A percentile compares a stretch with the other conserved stretches of the same genome.
Conservation (phyloP, 331 rosid genomes). For the Quercus lobata region DNA sequence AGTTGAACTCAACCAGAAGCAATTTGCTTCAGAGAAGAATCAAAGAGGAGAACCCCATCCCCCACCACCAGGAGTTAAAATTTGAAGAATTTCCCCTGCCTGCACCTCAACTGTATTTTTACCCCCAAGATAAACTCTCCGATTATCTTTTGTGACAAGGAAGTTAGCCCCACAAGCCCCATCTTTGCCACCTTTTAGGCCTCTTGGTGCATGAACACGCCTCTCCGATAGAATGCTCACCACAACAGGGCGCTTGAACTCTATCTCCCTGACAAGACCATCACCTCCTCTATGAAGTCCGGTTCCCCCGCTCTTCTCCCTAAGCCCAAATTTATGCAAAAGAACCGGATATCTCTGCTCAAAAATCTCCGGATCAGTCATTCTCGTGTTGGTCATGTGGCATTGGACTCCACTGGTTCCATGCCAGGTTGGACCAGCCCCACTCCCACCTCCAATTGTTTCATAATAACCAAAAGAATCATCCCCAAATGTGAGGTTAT, state of each 20-base stretch:
- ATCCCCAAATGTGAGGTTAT: slow-evolving; percentile 90
- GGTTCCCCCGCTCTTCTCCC: slow-evolving; percentile 73
- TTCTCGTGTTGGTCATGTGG: slow-evolving; percentile 95
- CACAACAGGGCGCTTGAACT: slow-evolving; percentile 56
- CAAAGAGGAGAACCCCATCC: slow-evolving; percentile 70
- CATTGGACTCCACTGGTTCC: slow-evolving; percentile 90
- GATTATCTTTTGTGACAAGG: slow-evolving; percentile 58
- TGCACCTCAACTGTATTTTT: slow-evolving; percentile 61
- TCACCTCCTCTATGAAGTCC: slow-evolving; percentile 79
- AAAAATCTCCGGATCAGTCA: slow-evolving; percentile 89
- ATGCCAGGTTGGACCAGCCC: slow-evolving; percentile 92
- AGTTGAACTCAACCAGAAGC: not conserved
- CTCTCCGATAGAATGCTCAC: slow-evolving; percentile 91
- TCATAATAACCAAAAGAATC: slow-evolving; percentile 88
- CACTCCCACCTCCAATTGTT: slow-evolving; percentile 95
- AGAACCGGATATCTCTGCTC: slow-evolving; percentile 90
- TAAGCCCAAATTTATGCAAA: slow-evolving; percentile 62
- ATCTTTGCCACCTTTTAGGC: slow-evolving; percentile 63
- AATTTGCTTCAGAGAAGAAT: not conserved
- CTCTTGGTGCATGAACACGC: slow-evolving; percentile 84
- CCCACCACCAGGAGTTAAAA: slow-evolving; percentile 91
- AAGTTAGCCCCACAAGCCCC: slow-evolving; percentile 82
- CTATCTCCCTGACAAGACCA: slow-evolving; percentile 82
- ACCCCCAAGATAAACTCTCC: slow-evolving; percentile 69
- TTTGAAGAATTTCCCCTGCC: slow-evolving; percentile 77